Base-by-base conservation (phyloP, 2,329 filamentous ascomycete species). In the Alternaria sp. region DNA sequence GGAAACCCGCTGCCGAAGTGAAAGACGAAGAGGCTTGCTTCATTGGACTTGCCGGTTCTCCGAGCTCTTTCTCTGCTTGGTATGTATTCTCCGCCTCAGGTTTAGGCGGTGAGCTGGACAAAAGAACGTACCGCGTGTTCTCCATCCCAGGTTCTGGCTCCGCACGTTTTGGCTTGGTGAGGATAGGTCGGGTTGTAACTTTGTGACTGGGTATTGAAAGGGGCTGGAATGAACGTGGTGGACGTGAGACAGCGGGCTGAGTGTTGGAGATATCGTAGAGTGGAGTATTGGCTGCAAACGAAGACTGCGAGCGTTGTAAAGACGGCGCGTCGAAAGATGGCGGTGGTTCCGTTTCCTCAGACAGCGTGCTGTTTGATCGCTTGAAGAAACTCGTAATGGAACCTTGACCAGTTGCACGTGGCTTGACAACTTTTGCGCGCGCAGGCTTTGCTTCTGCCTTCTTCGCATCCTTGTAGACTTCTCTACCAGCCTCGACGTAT, bases 341-440 rank as follows among this genome's bases (percentile, higher is more conserved):
- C 19, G 45, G 12, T 15, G 54, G 28, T 40, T 74, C 66, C 32
- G 45, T 26, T 9, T 65, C 60, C 21, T 66, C 68, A 10, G 69
- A 65, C 5, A 68, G 25, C 6, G 64, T 68, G 28, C 68, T 65
- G 2, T 54, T 61, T 21, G 77, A 71, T 66, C 76, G 77, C 15
- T 76, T 76, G 68, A 88, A 88, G 75, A 87, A 88, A 61, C 75
- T 83, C 5, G 83, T 82, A 49, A 89, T 85, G 52, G 77, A 84
- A 25, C 83, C 84, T 72, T 88, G 86, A 2, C 81, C 83, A 64
- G 82, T 78, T 21, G 74, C 78, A 70, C 79, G 80, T 56, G 79
- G 80, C 73, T 80, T 79, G 4, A 50, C 50, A 36, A 60, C 61
- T 45, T 71, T 78, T 11, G 65, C 61, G 11, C 65, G 66, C 3